Conservation (phyloP, 352 stramenopile genomes). For the Lagenidium giganteum region DNA sequence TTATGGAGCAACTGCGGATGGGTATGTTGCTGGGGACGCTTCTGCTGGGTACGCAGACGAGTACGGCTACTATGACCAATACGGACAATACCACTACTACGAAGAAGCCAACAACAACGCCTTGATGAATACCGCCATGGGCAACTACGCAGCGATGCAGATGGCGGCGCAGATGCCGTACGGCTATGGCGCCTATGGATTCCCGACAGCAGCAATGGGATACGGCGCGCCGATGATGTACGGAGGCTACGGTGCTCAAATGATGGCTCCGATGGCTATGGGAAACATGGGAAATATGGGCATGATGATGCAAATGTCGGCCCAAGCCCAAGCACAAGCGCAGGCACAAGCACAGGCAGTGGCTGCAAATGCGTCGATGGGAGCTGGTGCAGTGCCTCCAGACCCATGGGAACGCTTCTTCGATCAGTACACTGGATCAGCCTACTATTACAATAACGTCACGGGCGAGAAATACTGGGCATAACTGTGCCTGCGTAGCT, state of each 20-base stretch:
- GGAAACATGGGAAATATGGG: no score
- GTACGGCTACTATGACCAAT: conserved; percentile 79
- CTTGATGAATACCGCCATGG: conserved; percentile 14
- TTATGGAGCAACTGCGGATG: conserved; percentile 9
- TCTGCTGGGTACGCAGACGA: conserved; percentile 51
- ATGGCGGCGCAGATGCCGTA: conserved; percentile 34
- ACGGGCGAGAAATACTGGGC: conserved; percentile 85
- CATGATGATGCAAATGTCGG: conserved; percentile 23
- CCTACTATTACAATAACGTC: conserved; percentile 88
- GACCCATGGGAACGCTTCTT: conserved; percentile 85
- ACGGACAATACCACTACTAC: conserved; percentile 82
- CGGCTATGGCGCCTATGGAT: conserved; percentile 48
- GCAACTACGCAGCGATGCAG: conserved; percentile 12
- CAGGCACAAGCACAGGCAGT: neutral
- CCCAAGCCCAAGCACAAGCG: neutral
- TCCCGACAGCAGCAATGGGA: conserved; percentile 52
- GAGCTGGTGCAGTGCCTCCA: conserved; percentile 18
- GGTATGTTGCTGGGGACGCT: conserved; percentile 26
- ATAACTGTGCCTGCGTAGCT: conserved; percentile 10
- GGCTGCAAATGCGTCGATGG: neutral
- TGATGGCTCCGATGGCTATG: conserved; percentile 30
- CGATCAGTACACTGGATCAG: conserved; percentile 78
- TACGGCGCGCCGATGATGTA: conserved; percentile 46
- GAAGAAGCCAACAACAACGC: conserved; percentile 29
- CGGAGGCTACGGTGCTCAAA: conserved; percentile 29